These are phyloP conservation scores for Echinosophora koreensis DNA, from an alignment of 306 rosid genomes.

Conservation along the genomic window DNA sequence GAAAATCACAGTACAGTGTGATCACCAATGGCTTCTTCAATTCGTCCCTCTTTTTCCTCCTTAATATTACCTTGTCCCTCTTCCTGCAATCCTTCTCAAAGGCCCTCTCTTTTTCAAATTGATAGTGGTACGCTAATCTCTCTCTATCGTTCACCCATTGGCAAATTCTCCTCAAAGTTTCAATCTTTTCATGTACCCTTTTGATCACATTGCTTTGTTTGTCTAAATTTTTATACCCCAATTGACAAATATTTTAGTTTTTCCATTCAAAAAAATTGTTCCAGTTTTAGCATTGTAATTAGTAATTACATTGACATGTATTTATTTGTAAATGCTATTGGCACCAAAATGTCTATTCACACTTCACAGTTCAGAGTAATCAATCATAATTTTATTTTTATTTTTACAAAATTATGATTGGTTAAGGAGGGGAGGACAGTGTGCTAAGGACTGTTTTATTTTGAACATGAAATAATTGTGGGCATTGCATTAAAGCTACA, in stretches of 20 bases:
- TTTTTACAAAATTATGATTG: too few relatives aligned
- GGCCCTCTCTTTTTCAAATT: constrained; percentile 55
- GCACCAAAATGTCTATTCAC: too few relatives aligned
- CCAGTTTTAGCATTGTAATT: constrained; percentile 5
- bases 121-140: constrained; percentile 49
- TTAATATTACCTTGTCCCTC: constrained; percentile 60
- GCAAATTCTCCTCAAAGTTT: constrained; percentile 28
- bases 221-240: not conserved
- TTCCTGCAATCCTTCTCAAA: constrained; percentile 56
- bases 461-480: not conserved
- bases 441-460: not conserved
- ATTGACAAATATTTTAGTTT: not conserved
- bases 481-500: not conserved
- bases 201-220: not conserved
- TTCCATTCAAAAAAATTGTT: constrained; percentile 6
- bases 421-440: too few relatives aligned
- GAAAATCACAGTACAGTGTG: not conserved
- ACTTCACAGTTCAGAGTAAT: too few relatives aligned
- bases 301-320: not conserved
- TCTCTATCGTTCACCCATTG: not conserved
- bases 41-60: constrained; percentile 76
- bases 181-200: constrained; percentile 27
- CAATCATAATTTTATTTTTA: too few relatives aligned
- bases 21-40: constrained; percentile 56
- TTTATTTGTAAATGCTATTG: too few relatives aligned